Percentiles rank a stretch among this genome's conserved stretches.
These are phyloP conservation scores for Glonium stellatum DNA, from an alignment of 495 filamentous ascomycete species.

Conservation along the genomic window DNA sequence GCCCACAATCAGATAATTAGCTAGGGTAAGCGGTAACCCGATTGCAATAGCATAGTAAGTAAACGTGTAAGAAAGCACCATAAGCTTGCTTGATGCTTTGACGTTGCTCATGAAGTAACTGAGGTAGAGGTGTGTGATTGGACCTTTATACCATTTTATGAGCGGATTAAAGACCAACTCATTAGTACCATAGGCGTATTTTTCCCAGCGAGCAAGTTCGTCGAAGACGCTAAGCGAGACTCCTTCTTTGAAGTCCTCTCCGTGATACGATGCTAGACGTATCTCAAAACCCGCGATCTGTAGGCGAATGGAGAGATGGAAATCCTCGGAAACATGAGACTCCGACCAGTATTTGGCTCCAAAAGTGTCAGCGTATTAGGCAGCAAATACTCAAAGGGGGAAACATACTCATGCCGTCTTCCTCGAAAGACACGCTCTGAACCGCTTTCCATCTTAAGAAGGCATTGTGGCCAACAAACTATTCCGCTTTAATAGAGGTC, in stretches of 20 bases:
- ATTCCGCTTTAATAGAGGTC: too few species aligned
- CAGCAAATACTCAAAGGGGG: too few species aligned
- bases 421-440: slow-evolving; percentile 43
- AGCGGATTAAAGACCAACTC: slow-evolving; percentile 63
- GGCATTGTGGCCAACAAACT: slow-evolving; percentile 34
- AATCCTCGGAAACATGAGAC: slow-evolving; percentile 67
- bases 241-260: slow-evolving; percentile 70
- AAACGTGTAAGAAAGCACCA: slow-evolving; percentile 9
- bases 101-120: slow-evolving; percentile 11
- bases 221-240: slow-evolving; percentile 71
- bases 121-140: slow-evolving; percentile 11
- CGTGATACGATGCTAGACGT: slow-evolving; percentile 61
- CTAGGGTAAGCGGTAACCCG: slow-evolving; percentile 26
- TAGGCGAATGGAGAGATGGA: slow-evolving; percentile 68
- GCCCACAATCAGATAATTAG: slow-evolving; percentile 37
- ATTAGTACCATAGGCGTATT: slow-evolving; percentile 73
- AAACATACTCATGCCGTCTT: slow-evolving; percentile 57
- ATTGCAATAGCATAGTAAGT: slow-evolving; percentile 33
- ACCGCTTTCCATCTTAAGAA: background rate
- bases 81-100: slow-evolving; percentile 8
- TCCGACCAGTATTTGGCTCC: slow-evolving; percentile 76
- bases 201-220: too few species aligned
- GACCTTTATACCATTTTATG: background rate
- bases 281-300: slow-evolving; percentile 62
- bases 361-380: too few species aligned